Evolutionary conservation across 805 yeast species (phyloP).

Genomic region (Metschnikowia amazonensis): DNA sequence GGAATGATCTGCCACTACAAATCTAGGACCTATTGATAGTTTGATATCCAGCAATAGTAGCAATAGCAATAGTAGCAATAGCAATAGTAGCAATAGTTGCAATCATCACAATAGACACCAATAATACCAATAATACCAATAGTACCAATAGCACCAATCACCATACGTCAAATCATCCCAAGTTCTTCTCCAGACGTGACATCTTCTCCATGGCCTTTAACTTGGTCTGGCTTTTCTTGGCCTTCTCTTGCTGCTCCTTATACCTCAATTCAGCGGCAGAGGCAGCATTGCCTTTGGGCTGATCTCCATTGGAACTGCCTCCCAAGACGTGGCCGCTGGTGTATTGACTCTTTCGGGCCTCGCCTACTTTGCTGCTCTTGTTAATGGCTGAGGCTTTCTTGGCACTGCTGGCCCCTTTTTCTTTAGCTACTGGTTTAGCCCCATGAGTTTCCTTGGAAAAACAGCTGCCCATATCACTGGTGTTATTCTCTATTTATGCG

Average conservation of each 20-base stretch:
- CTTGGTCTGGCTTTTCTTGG: conserved; percentile 26
- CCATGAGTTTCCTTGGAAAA: conserved; percentile 13
- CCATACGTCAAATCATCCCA: too few relatives aligned
- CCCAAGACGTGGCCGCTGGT: conserved; percentile 1
- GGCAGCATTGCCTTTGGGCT: conserved; percentile 33
- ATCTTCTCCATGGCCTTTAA: conserved; percentile 29
- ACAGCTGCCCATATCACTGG: conserved; percentile 18
- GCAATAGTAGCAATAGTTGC: too few relatives aligned
- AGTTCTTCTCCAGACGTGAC: conserved; percentile 29
- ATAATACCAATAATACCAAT: too few relatives aligned
- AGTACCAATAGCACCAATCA: too few relatives aligned
- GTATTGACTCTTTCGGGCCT: neutral
- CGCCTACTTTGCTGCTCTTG: neutral
- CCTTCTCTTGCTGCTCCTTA: conserved; percentile 26
- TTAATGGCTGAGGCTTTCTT: neutral
- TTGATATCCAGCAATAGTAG: too few relatives aligned
- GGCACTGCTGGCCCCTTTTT: neutral
- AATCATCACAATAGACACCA: too few relatives aligned
- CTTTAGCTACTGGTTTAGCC: neutral
- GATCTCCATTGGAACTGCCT: neutral
- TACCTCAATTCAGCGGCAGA: conserved; percentile 38
- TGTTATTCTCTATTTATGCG: neutral
- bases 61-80: too few relatives aligned
- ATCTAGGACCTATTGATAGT: too few relatives aligned
- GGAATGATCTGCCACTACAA: too few relatives aligned